Percentiles rank a stretch among this genome's conserved stretches.
Evolutionary conservation across 2,329 filamentous ascomycete genomes (phyloP).

Genomic region (Penicillium sp.): DNA sequence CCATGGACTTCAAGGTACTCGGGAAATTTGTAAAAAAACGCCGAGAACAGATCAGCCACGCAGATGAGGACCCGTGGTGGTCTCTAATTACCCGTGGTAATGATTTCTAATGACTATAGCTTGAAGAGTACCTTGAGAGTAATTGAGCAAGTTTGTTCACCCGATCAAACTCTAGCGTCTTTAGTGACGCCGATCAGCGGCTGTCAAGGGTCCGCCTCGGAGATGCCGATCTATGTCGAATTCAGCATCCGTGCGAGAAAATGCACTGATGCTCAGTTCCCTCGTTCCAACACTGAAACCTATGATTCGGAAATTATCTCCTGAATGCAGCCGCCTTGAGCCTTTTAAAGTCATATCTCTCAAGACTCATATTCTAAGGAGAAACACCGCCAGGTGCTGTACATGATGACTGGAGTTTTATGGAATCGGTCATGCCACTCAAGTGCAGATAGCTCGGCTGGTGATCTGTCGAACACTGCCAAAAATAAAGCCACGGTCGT

Average conservation of each 20-base stretch:
- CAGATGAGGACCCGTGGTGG: too few relatives aligned
- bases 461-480: conserved; percentile 1
- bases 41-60: too few relatives aligned
- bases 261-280: not conserved
- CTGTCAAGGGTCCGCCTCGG: conserved; percentile 5
- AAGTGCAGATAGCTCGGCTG: conserved; percentile 1
- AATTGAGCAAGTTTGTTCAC: conserved; percentile 31
- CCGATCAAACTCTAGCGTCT: not conserved
- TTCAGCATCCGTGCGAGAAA: not conserved
- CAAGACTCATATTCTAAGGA: not conserved
- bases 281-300: not conserved
- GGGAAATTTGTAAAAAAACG: too few relatives aligned
- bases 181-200: conserved; percentile 14
- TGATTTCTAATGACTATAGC: not conserved
- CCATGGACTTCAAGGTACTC: too few relatives aligned
- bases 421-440: conserved; percentile 7
- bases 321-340: not conserved
- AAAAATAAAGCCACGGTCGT: conserved; percentile 12
- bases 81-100: too few relatives aligned
- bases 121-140: conserved; percentile 27
- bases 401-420: conserved; percentile 17
- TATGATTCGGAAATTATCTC: not conserved
- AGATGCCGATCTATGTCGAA: not conserved
- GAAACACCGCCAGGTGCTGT: not conserved
- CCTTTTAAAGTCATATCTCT: too few relatives aligned